These are phyloP conservation scores for Daldinia grandis DNA, from an alignment of 495 filamentous ascomycete species.

Conservation along the genomic window DNA sequence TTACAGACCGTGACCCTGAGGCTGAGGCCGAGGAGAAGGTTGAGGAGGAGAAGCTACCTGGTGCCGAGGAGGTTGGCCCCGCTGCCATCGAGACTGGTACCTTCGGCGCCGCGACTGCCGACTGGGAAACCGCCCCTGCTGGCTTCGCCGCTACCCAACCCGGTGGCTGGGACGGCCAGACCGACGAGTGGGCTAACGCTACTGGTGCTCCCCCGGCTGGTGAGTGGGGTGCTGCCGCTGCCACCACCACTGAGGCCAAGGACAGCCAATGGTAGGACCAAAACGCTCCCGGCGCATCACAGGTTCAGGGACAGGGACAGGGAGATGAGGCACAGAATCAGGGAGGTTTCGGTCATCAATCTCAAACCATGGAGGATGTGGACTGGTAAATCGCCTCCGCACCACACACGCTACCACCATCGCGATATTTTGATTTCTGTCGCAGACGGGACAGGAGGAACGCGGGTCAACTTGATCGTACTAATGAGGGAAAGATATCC, in stretches of 20 bases:
- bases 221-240: conserved; percentile 68
- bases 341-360: background rate
- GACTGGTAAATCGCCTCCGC: conserved; percentile 8
- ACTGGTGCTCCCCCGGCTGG: conserved; percentile 59
- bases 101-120: conserved; percentile 66
- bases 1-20: conserved; percentile 90
- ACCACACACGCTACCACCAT: conserved; percentile 4
- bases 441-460: background rate
- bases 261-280: conserved; percentile 71
- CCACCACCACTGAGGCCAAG: conserved; percentile 57
- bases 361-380: background rate
- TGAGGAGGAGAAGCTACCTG: conserved; percentile 72
- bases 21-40: conserved; percentile 95
- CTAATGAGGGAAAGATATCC: conserved; percentile 99
- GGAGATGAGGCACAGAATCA: background rate
- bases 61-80: conserved; percentile 84
- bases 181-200: conserved; percentile 56
- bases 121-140: conserved; percentile 76
- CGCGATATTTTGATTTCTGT: conserved; percentile 16
- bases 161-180: conserved; percentile 75
- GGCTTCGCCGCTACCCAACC: conserved; percentile 71
- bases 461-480: conserved; percentile 67
- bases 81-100: conserved; percentile 77
- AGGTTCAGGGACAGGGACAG: background rate
- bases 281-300: background rate